Conservation (phyloP, 441 rosid species). For the Euphorbia celastroides region DNA sequence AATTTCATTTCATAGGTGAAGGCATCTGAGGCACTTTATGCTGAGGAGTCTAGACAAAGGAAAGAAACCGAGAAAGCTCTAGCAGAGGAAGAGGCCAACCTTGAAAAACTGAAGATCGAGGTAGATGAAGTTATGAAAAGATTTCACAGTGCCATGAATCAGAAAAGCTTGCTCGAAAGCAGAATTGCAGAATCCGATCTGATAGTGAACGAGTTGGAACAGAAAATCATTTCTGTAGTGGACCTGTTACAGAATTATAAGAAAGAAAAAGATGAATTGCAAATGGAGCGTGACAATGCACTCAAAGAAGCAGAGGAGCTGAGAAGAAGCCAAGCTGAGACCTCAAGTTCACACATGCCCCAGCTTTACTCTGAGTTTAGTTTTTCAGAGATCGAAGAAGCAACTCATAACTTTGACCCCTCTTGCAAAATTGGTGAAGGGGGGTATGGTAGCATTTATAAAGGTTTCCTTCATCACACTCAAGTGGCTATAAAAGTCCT, state of each 20-base stretch:
- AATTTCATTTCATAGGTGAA: constrained; percentile 56
- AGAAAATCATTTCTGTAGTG: constrained; percentile 82
- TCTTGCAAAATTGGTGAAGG: constrained; percentile 89
- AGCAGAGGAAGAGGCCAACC: constrained; percentile 48
- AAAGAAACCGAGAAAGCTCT: constrained; percentile 58
- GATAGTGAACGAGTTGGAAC: constrained; percentile 54
- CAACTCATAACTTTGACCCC: constrained; percentile 61
- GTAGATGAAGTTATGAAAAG: constrained; percentile 45
- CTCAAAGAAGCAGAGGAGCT: constrained; percentile 86
- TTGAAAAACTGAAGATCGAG: constrained; percentile 43
- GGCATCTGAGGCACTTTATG: constrained; percentile 52
- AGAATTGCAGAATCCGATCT: constrained; percentile 57
- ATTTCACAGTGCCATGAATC: constrained; percentile 40
- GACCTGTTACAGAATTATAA: constrained; percentile 60
- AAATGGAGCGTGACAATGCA: constrained; percentile 69
- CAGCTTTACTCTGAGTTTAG: constrained; percentile 70
- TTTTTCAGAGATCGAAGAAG: constrained; percentile 70
- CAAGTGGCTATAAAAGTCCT: constrained; percentile 78
- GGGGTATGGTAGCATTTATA: constrained; percentile 87
- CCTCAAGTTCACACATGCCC: constrained; percentile 39
- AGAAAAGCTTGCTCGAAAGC: constrained; percentile 47
- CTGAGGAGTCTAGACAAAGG: constrained; percentile 59
- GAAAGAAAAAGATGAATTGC: constrained; percentile 67
- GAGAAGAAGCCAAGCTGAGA: constrained; percentile 53
- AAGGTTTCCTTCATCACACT: constrained; percentile 57